Conservation (phyloP, 768 basidiomycete genomes). For the Auriscalpium microsporum region DNA sequence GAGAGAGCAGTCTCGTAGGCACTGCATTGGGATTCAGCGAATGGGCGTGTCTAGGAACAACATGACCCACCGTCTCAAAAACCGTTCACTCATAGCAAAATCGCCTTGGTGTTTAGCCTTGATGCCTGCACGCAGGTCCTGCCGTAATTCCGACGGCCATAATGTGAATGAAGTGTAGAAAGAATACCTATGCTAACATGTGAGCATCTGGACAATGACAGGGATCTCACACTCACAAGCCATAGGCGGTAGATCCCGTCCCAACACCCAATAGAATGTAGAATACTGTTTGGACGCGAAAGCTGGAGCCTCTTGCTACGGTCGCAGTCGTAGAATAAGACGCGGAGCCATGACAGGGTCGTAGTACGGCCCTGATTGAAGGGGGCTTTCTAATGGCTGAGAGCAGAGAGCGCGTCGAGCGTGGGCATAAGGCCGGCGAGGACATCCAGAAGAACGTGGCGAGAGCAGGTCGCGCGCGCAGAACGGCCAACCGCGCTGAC, state of each 20-base stretch:
- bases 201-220: too few species aligned
- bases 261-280: slow-evolving; percentile 29
- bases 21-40: slow-evolving; percentile 24
- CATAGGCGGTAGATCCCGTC: slow-evolving; percentile 32
- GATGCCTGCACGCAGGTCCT: slow-evolving; percentile 58
- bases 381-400: too few species aligned
- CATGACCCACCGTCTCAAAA: slow-evolving; percentile 41
- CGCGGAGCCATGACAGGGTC: too few species aligned
- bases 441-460: too few species aligned
- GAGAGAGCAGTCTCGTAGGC: slow-evolving; percentile 47
- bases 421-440: too few species aligned
- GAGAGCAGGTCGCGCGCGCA: too few species aligned
- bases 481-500: too few species aligned
- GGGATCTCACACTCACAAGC: slow-evolving; percentile 27
- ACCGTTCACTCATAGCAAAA: slow-evolving; percentile 39
- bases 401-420: too few species aligned
- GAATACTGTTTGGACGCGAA: slow-evolving; percentile 31
- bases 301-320: slow-evolving; percentile 2
- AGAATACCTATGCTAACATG: slow-evolving; percentile 33
- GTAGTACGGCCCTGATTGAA: too few species aligned
- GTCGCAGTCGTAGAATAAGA: too few species aligned
- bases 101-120: slow-evolving; percentile 55
- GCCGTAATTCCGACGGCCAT: slow-evolving; percentile 58
- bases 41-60: not conserved
- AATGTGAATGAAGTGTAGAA: slow-evolving; percentile 49